These are phyloP conservation scores for Quercus agrifolia DNA, from an alignment of 306 rosid genomes.

Conservation along the genomic window DNA sequence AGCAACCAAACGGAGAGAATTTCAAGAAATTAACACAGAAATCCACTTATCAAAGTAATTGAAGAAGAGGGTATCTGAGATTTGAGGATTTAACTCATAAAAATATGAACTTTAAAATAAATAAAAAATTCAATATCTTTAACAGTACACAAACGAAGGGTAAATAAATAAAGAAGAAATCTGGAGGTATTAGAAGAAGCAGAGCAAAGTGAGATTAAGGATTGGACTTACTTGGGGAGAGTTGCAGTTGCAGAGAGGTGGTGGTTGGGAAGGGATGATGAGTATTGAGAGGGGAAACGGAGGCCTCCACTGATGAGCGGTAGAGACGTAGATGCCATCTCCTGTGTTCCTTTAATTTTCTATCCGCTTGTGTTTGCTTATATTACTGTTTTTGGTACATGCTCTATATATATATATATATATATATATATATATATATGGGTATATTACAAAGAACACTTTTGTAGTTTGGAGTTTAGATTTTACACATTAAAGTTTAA, in stretches of 20 bases:
- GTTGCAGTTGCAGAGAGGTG: constrained; percentile 30
- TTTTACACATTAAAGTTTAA: no score
- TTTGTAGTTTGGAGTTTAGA: accelerated
- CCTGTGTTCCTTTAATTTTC: background rate
- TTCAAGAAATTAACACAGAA: background rate
- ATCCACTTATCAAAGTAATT: background rate
- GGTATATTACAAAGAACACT: no score
- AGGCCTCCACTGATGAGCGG: constrained; percentile 34
- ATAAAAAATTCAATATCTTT: no score
- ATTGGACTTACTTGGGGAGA: constrained; percentile 21
- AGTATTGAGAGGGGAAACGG: constrained; percentile 6
- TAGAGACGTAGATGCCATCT: constrained; percentile 51
- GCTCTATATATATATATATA: no score
- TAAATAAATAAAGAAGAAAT: background rate
- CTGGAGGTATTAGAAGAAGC: background rate
- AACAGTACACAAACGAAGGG: background rate
- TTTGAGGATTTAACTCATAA: background rate
- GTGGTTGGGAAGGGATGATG: constrained; percentile 14
- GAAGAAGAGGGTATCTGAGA: background rate
- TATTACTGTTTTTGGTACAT: background rate
- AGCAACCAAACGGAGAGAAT: background rate
- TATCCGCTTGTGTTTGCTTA: background rate
- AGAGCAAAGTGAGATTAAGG: background rate
- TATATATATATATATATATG: no score
- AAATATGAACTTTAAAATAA: background rate